Conservation (phyloP, 75 land plant species). For the Azolla pinnata region DNA sequence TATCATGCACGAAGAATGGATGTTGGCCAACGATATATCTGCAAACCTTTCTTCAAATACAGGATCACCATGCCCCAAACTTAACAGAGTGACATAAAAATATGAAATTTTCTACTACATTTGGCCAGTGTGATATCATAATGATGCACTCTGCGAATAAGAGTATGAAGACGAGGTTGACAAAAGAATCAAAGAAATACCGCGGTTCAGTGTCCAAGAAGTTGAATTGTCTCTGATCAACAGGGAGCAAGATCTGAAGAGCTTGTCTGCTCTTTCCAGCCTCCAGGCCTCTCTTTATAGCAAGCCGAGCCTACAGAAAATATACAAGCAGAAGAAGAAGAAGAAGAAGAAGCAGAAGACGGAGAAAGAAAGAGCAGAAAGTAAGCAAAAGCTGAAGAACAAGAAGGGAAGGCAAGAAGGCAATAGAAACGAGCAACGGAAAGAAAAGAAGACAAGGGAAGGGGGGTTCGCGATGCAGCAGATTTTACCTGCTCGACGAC, state of each 20-base stretch:
- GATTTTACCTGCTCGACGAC: not conserved
- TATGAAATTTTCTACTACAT: too few relatives aligned
- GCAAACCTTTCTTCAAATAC: too few relatives aligned
- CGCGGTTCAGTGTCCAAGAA: constrained; percentile 49
- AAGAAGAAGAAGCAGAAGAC: not conserved
- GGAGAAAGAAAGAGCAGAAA: not conserved
- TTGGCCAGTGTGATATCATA: too few relatives aligned
- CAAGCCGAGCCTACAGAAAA: constrained; percentile 21
- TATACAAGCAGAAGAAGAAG: not conserved
- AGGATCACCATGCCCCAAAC: too few relatives aligned
- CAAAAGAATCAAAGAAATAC: too few relatives aligned
- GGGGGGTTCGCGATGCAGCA: not conserved
- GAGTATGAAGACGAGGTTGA: too few relatives aligned
- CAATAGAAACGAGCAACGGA: not conserved
- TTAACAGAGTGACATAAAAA: too few relatives aligned
- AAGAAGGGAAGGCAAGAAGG: not conserved
- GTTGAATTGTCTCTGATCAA: constrained; percentile 48
- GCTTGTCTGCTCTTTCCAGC: constrained; percentile 31
- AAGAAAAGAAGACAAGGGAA: too few relatives aligned
- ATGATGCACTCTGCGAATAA: too few relatives aligned
- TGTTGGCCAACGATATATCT: too few relatives aligned
- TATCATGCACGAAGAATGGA: too few relatives aligned
- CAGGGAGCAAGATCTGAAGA: constrained; percentile 41
- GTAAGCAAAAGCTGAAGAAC: not conserved
- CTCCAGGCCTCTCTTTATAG: constrained; percentile 27